phyloP scores from a whole-genome alignment of 306 rosid species.

The Phaseolus lunatus region DNA sequence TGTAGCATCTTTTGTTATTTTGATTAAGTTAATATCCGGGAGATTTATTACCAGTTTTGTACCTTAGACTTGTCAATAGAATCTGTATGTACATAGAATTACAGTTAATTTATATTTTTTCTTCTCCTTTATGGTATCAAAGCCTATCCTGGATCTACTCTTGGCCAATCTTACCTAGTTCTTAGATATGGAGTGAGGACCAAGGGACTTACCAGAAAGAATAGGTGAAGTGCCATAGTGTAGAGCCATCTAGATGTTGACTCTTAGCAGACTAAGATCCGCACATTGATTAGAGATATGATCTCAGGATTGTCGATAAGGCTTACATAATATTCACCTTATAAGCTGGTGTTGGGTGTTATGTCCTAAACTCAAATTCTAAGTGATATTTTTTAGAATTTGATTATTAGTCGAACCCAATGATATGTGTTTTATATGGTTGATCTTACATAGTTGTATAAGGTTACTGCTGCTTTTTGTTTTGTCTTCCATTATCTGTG shows the following conservation, averaged over 20 bases:
- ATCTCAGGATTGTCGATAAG: neutral
- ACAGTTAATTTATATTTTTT: neutral
- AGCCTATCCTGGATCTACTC: neutral
- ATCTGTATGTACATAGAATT: neutral
- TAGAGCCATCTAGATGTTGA: neutral
- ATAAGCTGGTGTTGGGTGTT: neutral
- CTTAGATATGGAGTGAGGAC: neutral
- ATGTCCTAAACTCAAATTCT: neutral
- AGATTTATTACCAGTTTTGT: neutral
- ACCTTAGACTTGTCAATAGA: neutral
- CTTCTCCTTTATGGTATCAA: neutral
- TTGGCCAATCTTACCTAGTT: neutral
- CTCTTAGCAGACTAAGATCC: neutral
- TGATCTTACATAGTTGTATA: neutral
- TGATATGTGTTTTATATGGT: neutral
- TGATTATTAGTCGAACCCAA: neutral
- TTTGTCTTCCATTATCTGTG: conserved; percentile 36
- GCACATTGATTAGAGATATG: neutral
- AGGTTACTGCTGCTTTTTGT: neutral
- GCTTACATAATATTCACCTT: neutral
- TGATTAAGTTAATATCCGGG: neutral
- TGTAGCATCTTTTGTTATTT: too few relatives aligned
- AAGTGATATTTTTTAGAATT: neutral
- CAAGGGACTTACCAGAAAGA: neutral
- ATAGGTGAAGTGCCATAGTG: neutral